A percentile compares a stretch with the other conserved stretches of the same genome.
Evolutionary conservation across 2,329 filamentous ascomycete species (phyloP).

Genomic region (Xylariaceae sp.): DNA sequence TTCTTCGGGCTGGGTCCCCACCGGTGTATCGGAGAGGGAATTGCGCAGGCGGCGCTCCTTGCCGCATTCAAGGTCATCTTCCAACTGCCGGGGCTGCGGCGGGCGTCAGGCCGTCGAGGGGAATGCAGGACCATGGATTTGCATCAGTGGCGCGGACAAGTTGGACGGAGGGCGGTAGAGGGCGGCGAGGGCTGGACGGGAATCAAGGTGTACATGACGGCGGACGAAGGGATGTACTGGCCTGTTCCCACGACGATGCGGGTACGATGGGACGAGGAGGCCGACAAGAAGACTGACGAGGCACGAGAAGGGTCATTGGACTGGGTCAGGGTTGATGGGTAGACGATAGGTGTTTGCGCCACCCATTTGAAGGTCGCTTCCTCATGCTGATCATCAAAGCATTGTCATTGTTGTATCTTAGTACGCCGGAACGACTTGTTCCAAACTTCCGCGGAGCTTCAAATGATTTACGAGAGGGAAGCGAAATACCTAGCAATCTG

Average conservation of each 20-base stretch:
- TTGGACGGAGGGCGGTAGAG: constrained; percentile 7
- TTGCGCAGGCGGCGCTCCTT: constrained; percentile 57
- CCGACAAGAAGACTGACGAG: neutral
- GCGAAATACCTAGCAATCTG: too few relatives aligned
- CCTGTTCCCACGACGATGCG: constrained; percentile 16
- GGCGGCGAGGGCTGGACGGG: constrained; percentile 14
- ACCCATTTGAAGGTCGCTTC: too few relatives aligned
- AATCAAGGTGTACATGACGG: constrained; percentile 10
- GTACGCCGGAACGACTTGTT: too few relatives aligned
- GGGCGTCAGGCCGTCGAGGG: constrained; percentile 60
- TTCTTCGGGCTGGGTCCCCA: constrained; percentile 61
- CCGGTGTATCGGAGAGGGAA: constrained; percentile 56
- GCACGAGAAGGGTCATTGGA: neutral
- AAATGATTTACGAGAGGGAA: too few relatives aligned
- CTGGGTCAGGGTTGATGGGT: too few relatives aligned
- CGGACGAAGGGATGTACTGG: constrained; percentile 12
- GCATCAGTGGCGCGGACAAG: constrained; percentile 18
- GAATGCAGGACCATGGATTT: constrained; percentile 23
- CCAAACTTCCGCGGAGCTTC: too few relatives aligned
- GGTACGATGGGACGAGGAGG: constrained; percentile 9
- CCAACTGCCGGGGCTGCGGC: constrained; percentile 53
- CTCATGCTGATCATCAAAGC: too few relatives aligned
- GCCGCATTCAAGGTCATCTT: constrained; percentile 67
- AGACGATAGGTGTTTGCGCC: too few relatives aligned
- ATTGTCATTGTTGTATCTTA: too few relatives aligned